Evolutionary conservation across 495 filamentous ascomycete species (phyloP), one percentile per base, ranked within the genome.

Genomic region (Oleoguttula mirabilis): DNA sequence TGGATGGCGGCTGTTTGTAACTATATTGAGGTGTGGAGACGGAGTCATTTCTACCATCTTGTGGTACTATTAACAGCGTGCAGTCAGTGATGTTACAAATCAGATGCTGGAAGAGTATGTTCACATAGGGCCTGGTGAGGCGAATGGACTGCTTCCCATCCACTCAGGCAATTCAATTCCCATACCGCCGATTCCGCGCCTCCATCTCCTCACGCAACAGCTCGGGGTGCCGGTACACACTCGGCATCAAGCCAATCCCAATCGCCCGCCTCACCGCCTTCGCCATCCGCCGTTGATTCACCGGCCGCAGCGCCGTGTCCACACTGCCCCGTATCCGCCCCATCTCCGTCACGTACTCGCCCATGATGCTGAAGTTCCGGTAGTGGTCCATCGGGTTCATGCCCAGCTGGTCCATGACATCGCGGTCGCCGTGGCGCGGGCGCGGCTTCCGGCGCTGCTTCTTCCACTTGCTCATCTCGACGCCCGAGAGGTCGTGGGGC

Each of bases 281-380:
- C 21, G 88, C 82, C 57, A 96, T 79, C 60, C 82, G 80, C 41
- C 90, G 70, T 66, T 98, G 90, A 65, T 96, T 96, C 37, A 84
- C 80, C 16, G 80, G 79, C 28, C 85, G 71, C 39, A 96, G 65
- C 4, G 88, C 90, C 2, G 90, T 95, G 2, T 76, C 65, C 10
- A 52, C 64, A 6, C 73, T 62, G 55, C 79, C 76, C 63, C 76
- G 84, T 59, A 98, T 95, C 21, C 87, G 74, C 16, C 90, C 90
- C 68, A 84, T 78, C 8, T 73, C 53, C 0, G 82, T 88, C 51
- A 86, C 76, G 60, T 79, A 95, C 61, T 96, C 88, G 32, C 79
- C 80, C 69, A 98, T 84, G 50, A 98, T 72, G 30, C 82, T 72
- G 66, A 90, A 92, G 65, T 98, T 96, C 88, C 80, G 82, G 57